These are phyloP conservation scores for Aspergillus arachidicola DNA, from an alignment of 2,329 filamentous ascomycete genomes.

Conservation along the genomic window DNA sequence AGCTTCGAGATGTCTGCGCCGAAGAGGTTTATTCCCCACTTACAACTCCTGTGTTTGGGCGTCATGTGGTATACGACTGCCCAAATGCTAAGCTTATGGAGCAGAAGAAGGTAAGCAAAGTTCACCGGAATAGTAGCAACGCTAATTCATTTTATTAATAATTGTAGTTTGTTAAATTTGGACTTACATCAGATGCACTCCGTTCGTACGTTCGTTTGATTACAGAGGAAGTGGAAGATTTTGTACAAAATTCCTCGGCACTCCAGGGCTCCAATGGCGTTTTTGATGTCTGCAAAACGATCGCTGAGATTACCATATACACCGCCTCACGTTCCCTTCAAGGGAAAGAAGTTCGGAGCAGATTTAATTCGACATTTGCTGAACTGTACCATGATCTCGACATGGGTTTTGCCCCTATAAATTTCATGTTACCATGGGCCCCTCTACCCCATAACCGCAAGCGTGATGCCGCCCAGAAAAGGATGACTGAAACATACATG, in stretches of 20 bases:
- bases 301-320: constrained; percentile 88
- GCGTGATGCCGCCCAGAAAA: constrained; percentile 77
- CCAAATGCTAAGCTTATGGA: constrained; percentile 93
- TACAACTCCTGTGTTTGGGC: constrained; percentile 72
- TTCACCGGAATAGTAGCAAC: not conserved
- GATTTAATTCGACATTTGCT: constrained; percentile 79
- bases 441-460: constrained; percentile 86
- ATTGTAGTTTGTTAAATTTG: constrained; percentile 62
- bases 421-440: constrained; percentile 87
- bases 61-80: constrained; percentile 87
- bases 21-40: constrained; percentile 87
- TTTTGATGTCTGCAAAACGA: constrained; percentile 71
- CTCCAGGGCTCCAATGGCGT: constrained; percentile 71
- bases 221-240: constrained; percentile 71
- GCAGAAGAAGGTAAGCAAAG: constrained; percentile 78
- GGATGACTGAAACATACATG: constrained; percentile 79
- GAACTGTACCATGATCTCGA: constrained; percentile 85
- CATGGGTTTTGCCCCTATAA: constrained; percentile 85
- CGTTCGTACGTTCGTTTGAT: constrained; percentile 78
- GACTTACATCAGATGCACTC: constrained; percentile 63
- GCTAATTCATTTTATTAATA: constrained; percentile 26
- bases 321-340: constrained; percentile 85
- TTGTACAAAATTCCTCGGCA: constrained; percentile 66
- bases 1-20: constrained; percentile 84
- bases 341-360: constrained; percentile 77